These are phyloP conservation scores for Mycena sanguinolenta DNA, from an alignment of 768 basidiomycete genomes.

Conservation along the genomic window DNA sequence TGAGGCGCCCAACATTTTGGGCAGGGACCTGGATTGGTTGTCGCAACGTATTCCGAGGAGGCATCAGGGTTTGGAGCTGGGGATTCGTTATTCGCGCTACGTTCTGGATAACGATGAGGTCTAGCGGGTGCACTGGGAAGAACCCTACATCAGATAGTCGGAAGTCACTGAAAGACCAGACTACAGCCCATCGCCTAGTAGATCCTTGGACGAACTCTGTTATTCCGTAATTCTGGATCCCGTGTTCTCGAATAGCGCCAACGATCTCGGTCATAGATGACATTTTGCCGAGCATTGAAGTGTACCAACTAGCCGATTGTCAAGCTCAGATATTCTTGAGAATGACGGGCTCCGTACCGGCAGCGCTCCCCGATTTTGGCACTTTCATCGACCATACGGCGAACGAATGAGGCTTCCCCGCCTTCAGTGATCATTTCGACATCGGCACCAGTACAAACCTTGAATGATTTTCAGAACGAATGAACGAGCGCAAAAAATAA, in stretches of 20 bases:
- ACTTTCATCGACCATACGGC: constrained; percentile 84
- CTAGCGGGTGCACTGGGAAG: not conserved
- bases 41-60: constrained; percentile 67
- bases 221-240: constrained; percentile 89
- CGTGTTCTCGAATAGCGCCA: constrained; percentile 57
- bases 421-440: constrained; percentile 92
- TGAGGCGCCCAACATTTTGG: constrained; percentile 27
- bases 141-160: constrained; percentile 83
- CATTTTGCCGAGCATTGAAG: constrained; percentile 92
- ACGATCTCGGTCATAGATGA: constrained; percentile 79
- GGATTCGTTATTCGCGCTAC: constrained; percentile 52
- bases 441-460: constrained; percentile 90
- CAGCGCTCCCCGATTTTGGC: constrained; percentile 62
- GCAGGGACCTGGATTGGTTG: constrained; percentile 49
- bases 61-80: constrained; percentile 66
- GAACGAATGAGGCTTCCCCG: constrained; percentile 87
- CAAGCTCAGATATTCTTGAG: not conserved
- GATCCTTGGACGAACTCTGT: constrained; percentile 88
- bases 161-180: constrained; percentile 80
- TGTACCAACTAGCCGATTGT: constrained; percentile 81
- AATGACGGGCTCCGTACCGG: constrained; percentile 56
- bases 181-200: constrained; percentile 93
- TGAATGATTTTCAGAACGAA: not conserved
- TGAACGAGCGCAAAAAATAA: not conserved
- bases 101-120: constrained; percentile 38